Conservation (phyloP, 1,139 yeast species). For the Nakaseomyces kungkrabaensis region DNA sequence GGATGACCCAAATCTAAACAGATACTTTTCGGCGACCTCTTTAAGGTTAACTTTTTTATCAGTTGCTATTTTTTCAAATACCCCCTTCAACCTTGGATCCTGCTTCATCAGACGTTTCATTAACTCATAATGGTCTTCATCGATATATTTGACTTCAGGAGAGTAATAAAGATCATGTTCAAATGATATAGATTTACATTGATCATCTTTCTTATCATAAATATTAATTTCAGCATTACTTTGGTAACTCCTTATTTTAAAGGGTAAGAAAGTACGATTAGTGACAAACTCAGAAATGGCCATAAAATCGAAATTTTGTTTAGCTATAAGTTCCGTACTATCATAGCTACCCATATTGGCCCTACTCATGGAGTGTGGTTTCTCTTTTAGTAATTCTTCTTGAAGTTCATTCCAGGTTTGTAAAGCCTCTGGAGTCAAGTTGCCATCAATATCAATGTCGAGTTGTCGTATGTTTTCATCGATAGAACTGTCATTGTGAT, state of each 20-base stretch:
- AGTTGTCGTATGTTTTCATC: not conserved
- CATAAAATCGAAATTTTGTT: not conserved
- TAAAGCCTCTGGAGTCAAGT: not conserved
- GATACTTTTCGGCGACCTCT: slow-evolving; percentile 11
- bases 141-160: not conserved
- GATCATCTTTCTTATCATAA: not conserved
- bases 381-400: not conserved
- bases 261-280: not conserved
- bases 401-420: not conserved
- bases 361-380: not conserved
- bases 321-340: not conserved
- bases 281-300: not conserved
- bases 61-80: not conserved
- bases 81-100: not conserved
- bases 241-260: not conserved
- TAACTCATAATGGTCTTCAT: not conserved
- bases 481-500: too few species aligned
- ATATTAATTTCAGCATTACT: not conserved
- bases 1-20: slow-evolving; percentile 18
- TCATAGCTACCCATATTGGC: not conserved
- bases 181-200: not conserved
- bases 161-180: not conserved
- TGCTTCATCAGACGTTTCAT: not conserved
- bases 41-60: slow-evolving; percentile 5
- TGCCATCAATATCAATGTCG: not conserved